A percentile compares a stretch with the other conserved stretches of the same genome.
Evolutionary conservation across 208 protist genomes (phyloP).

Genomic region (Crithidia sp.): DNA sequence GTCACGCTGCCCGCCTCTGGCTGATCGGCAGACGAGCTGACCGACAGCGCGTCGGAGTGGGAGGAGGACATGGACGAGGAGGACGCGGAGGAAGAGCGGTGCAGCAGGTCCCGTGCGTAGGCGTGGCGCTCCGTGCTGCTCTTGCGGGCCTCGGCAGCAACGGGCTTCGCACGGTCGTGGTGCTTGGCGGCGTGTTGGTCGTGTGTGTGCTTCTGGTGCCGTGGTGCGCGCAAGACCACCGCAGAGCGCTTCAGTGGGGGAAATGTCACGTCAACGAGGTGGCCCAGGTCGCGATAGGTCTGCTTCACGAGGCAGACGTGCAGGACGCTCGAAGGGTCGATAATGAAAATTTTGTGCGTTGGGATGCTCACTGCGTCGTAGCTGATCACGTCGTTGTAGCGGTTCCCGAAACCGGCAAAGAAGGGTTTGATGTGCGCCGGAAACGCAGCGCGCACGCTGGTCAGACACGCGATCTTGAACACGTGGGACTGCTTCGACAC

Average conservation of each 20-base stretch:
- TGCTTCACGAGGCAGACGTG: constrained; percentile 77
- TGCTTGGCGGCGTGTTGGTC: background rate
- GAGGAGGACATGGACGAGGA: constrained; percentile 20
- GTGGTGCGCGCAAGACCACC: constrained; percentile 22
- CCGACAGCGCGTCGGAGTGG: background rate
- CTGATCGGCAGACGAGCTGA: background rate
- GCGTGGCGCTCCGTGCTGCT: constrained; percentile 8
- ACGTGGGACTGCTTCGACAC: constrained; percentile 89
- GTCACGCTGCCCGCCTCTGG: constrained; percentile 4
- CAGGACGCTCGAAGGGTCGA: constrained; percentile 81
- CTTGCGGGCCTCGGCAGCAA: background rate
- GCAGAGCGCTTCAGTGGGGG: constrained; percentile 48
- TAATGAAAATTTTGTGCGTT: constrained; percentile 87
- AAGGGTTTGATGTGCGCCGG: constrained; percentile 73
- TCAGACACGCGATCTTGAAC: constrained; percentile 92
- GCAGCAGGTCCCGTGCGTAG: constrained; percentile 22
- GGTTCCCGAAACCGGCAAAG: constrained; percentile 93
- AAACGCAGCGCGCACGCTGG: constrained; percentile 76
- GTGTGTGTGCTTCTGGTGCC: constrained; percentile 4
- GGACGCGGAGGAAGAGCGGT: constrained; percentile 23
- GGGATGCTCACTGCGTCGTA: constrained; percentile 84
- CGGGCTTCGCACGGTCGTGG: background rate
- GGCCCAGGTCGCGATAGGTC: constrained; percentile 78
- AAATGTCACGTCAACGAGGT: constrained; percentile 87
- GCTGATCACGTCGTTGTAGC: constrained; percentile 87